phyloP scores from a whole-genome alignment of 768 basidiomycete species.

The Podaxis sp. region DNA sequence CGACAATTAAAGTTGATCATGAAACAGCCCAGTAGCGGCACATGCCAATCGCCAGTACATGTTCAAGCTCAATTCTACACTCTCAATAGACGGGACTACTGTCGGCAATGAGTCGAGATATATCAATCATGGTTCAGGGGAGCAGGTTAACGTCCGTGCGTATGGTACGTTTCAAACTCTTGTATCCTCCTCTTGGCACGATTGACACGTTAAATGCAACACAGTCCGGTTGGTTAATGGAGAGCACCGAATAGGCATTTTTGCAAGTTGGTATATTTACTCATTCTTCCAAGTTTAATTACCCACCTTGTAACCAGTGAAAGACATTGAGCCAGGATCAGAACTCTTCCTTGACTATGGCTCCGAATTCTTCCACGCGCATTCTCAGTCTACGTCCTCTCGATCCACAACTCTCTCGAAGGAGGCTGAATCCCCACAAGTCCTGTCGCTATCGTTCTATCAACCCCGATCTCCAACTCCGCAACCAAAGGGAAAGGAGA shows the following conservation, averaged over 20 bases:
- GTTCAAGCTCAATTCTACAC: conserved; percentile 14
- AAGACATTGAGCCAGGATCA: conserved; percentile 12
- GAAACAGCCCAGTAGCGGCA: conserved; percentile 1
- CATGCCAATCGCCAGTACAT: conserved; percentile 14
- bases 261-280: conserved; percentile 2
- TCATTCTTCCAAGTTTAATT: no score
- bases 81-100: conserved; percentile 7
- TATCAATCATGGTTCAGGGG: conserved; percentile 10
- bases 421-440: neutral
- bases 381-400: neutral
- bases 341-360: conserved; percentile 18
- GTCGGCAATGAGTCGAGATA: conserved; percentile 13
- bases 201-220: neutral
- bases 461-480: neutral
- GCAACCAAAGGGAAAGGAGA: neutral
- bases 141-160: conserved; percentile 8
- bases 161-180: neutral
- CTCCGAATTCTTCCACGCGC: conserved; percentile 2
- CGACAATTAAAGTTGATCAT: neutral
- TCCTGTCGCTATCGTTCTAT: neutral
- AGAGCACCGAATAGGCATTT: conserved; percentile 14
- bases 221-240: conserved; percentile 12
- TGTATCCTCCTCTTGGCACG: neutral
- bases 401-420: neutral
- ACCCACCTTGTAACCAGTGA: neutral